phyloP scores from a whole-genome alignment of 345 rosid species.

The Lepidium africanum region DNA sequence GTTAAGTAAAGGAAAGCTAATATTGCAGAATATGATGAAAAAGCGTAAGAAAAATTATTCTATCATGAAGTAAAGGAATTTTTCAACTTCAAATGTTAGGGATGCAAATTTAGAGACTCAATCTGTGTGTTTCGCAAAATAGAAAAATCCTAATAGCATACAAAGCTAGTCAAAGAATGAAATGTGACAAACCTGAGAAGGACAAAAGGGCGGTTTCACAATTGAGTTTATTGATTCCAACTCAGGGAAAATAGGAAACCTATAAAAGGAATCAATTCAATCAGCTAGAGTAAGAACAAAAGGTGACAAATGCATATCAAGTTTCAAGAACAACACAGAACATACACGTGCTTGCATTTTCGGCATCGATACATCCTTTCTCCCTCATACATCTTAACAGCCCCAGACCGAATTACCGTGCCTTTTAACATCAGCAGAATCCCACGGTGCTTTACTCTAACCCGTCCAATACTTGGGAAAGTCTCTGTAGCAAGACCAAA shows the following conservation, averaged over 20 bases:
- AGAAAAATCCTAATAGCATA: neutral
- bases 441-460: constrained; percentile 82
- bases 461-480: constrained; percentile 74
- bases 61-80: neutral
- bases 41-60: neutral
- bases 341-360: constrained; percentile 71
- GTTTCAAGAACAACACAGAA: neutral
- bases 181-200: constrained; percentile 58
- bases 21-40: neutral
- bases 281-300: neutral
- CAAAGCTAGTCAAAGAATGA: neutral
- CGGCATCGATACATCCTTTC: constrained; percentile 72
- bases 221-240: constrained; percentile 81
- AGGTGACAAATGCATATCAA: neutral
- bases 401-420: constrained; percentile 81
- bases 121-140: neutral
- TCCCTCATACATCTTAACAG: constrained; percentile 91
- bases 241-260: constrained; percentile 83
- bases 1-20: neutral
- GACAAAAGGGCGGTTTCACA: constrained; percentile 67
- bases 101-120: neutral
- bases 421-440: constrained; percentile 80
- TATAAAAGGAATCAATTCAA: constrained; percentile 25
- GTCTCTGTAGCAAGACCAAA: constrained; percentile 42
- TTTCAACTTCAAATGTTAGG: neutral